phyloP scores from a whole-genome alignment of 345 rosid genomes.

The Syzygium grande region DNA sequence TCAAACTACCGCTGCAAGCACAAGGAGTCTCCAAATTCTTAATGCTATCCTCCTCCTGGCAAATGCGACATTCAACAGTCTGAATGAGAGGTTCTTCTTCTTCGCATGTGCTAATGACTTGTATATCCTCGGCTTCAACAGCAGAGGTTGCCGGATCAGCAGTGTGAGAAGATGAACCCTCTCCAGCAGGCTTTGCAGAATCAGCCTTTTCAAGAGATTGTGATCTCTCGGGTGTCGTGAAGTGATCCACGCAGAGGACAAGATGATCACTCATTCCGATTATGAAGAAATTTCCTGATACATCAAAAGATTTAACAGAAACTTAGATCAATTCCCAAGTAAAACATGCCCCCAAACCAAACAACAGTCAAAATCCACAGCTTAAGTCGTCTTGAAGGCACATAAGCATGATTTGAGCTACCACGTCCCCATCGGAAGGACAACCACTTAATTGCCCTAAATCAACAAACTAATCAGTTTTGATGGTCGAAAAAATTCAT shows the following conservation, averaged over 20 bases:
- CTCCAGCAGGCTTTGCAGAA: conserved; percentile 23
- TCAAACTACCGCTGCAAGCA: conserved; percentile 91
- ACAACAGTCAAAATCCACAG: neutral
- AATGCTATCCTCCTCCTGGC: conserved; percentile 86
- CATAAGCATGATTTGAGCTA: neutral
- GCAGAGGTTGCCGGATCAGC: conserved; percentile 18
- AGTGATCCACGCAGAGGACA: conserved; percentile 60
- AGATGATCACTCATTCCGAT: conserved; percentile 65
- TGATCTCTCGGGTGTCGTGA: conserved; percentile 33
- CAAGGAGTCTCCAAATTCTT: conserved; percentile 83
- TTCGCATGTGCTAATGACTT: conserved; percentile 12
- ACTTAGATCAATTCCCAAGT: neutral
- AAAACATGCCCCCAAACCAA: neutral
- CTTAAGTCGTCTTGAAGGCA: neutral
- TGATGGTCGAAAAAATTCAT: neutral
- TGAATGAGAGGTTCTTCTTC: conserved; percentile 71
- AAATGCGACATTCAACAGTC: conserved; percentile 82
- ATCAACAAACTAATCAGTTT: neutral
- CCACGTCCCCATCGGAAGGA: neutral
- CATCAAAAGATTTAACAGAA: neutral
- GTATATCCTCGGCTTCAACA: conserved; percentile 18
- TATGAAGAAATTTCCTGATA: neutral
- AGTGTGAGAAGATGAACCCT: conserved; percentile 12
- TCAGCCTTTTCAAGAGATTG: conserved; percentile 14
- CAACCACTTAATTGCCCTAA: neutral